Evolutionary conservation across 768 basidiomycete genomes (phyloP).

Genomic region (Hygrophoropsis aurantiaca): DNA sequence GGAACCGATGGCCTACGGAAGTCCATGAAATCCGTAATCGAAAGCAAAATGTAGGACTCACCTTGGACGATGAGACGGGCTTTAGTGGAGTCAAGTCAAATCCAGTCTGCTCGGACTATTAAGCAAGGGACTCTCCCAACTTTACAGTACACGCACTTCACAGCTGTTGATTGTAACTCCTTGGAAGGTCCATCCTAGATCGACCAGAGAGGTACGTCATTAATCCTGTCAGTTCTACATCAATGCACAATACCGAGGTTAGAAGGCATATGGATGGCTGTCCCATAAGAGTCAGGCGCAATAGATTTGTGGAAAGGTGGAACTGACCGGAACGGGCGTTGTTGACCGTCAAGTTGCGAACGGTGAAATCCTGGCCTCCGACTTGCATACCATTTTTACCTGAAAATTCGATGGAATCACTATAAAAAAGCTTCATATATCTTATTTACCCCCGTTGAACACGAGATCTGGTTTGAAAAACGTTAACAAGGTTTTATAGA

Average conservation of each 20-base stretch:
- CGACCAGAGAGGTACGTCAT: too few species aligned
- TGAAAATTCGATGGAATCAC: background rate
- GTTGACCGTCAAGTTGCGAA: too few species aligned
- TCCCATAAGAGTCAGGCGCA: too few species aligned
- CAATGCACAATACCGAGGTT: too few species aligned
- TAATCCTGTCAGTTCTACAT: too few species aligned
- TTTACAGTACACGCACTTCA: slow-evolving; percentile 8
- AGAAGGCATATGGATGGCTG: too few species aligned
- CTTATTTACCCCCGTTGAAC: slow-evolving; percentile 36
- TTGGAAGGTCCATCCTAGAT: slow-evolving; percentile 28
- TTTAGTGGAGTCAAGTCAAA: slow-evolving; percentile 20
- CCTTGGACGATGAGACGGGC: slow-evolving; percentile 30
- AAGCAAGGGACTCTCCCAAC: too few species aligned
- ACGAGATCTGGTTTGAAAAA: slow-evolving; percentile 26
- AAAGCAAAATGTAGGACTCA: too few species aligned
- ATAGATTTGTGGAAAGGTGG: too few species aligned
- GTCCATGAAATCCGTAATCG: background rate
- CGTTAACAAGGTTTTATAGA: background rate
- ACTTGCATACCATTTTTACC: slow-evolving; percentile 27
- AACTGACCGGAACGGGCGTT: too few species aligned
- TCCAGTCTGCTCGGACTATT: slow-evolving; percentile 4
- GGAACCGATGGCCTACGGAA: slow-evolving; percentile 14
- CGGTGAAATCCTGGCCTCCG: slow-evolving; percentile 44
- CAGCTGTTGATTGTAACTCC: slow-evolving; percentile 22
- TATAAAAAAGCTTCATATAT: background rate